Conservation (phyloP, 2,329 filamentous ascomycete genomes). For the Cadophora sp. region DNA sequence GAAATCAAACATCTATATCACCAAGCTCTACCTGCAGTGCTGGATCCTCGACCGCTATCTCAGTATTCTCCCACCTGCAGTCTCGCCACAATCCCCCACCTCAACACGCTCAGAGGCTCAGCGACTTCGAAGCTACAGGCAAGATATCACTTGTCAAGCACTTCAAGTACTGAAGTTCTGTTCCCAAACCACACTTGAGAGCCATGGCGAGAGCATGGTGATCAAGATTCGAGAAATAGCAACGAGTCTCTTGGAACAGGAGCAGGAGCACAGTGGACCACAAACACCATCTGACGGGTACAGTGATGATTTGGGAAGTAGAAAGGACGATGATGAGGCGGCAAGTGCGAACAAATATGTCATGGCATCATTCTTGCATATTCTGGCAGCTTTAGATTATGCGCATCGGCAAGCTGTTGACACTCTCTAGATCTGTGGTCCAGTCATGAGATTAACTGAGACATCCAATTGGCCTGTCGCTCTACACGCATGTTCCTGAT, state of each 20-base stretch:
- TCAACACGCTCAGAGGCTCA: slow-evolving; percentile 18
- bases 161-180: slow-evolving; percentile 30
- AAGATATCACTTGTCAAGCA: slow-evolving; percentile 28
- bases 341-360: background rate
- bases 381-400: slow-evolving; percentile 6
- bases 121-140: slow-evolving; percentile 8
- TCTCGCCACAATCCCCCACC: slow-evolving; percentile 14
- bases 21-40: slow-evolving; percentile 39
- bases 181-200: slow-evolving; percentile 34
- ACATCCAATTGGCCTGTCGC: too few species aligned
- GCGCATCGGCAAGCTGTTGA: slow-evolving; percentile 11
- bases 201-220: slow-evolving; percentile 37
- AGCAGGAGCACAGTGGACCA: background rate
- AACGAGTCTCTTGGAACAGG: slow-evolving; percentile 33
- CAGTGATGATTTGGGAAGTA: background rate
- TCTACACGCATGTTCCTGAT: too few species aligned
- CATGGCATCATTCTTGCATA: slow-evolving; percentile 4
- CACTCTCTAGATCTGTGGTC: background rate
- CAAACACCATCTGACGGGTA: background rate
- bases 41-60: slow-evolving; percentile 34
- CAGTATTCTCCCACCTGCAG: background rate
- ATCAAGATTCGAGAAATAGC: slow-evolving; percentile 42
- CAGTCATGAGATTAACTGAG: too few species aligned
- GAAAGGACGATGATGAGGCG: background rate
- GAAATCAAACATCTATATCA: slow-evolving; percentile 41